Evolutionary conservation across 352 stramenopile genomes (phyloP).

Genomic region (Aphanomyces cochlioides): DNA sequence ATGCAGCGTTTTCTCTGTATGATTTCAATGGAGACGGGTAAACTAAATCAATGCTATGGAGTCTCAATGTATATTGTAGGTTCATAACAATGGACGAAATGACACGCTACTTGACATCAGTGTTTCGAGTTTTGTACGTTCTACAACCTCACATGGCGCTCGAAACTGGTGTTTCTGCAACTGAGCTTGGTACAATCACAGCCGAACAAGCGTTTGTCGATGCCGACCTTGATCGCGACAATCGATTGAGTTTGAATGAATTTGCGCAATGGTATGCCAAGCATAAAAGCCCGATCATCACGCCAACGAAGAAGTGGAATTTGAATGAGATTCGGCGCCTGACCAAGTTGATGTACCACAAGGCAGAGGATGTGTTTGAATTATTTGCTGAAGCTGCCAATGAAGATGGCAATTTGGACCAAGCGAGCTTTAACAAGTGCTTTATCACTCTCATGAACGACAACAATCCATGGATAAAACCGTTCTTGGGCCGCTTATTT

Average conservation of each 20-base stretch:
- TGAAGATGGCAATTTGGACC: conserved; percentile 63
- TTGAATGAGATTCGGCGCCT: conserved; percentile 4
- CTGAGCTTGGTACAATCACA: conserved; percentile 23
- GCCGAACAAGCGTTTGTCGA: conserved; percentile 35
- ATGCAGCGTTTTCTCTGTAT: conserved; percentile 36
- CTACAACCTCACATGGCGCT: conserved; percentile 29
- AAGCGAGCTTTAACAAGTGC: conserved; percentile 44
- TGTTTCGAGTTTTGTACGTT: conserved; percentile 37
- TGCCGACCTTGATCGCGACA: conserved; percentile 29
- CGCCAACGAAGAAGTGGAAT: neutral
- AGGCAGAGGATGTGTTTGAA: conserved; percentile 34
- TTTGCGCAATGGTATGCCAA: conserved; percentile 47
- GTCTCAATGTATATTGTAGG: neutral
- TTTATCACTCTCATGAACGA: conserved; percentile 23
- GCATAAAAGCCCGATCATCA: neutral
- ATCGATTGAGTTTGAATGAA: conserved; percentile 53
- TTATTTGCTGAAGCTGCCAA: conserved; percentile 34
- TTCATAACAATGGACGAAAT: conserved; percentile 34
- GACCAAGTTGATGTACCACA: conserved; percentile 31
- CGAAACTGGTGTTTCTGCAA: conserved; percentile 21
- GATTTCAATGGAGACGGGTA: conserved; percentile 39
- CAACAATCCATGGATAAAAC: neutral
- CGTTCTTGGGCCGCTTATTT: conserved; percentile 32
- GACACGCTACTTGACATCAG: conserved; percentile 34
- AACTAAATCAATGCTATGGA: neutral